Evolutionary conservation across 2,329 filamentous ascomycete genomes (phyloP).

Genomic region (Diaporthe caulivora): DNA sequence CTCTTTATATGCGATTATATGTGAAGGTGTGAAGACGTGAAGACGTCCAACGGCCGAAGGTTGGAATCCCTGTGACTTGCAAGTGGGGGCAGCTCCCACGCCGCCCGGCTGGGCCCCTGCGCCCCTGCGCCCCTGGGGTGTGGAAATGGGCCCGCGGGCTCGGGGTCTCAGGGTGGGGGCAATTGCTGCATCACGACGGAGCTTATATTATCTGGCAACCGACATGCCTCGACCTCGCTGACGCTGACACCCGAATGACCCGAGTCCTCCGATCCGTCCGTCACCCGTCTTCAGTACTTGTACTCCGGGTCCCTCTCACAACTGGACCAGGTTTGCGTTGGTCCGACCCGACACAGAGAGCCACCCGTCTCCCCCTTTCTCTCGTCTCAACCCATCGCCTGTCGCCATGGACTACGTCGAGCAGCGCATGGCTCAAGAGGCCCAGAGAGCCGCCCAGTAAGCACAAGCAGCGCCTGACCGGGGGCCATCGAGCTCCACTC

Average conservation of each 20-base stretch:
- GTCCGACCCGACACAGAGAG: neutral
- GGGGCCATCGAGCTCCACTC: neutral
- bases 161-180: conserved; percentile 4
- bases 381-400: neutral
- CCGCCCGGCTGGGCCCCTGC: neutral
- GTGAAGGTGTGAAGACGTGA: too few relatives aligned
- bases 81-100: neutral
- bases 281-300: neutral
- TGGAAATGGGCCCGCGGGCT: conserved; percentile 3
- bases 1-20: too few relatives aligned
- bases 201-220: neutral
- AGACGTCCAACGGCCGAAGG: too few relatives aligned
- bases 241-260: conserved; percentile 8
- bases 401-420: conserved; percentile 68
- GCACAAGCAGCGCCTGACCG: neutral
- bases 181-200: neutral
- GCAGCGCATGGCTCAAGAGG: conserved; percentile 67
- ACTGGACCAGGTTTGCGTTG: neutral
- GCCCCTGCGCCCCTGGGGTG: neutral
- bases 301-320: neutral
- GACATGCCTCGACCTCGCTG: neutral
- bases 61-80: neutral
- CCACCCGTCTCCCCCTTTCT: neutral
- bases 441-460: conserved; percentile 53
- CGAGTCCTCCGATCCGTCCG: conserved; percentile 16